phyloP scores from a whole-genome alignment of 495 filamentous ascomycete species.

The Talaromyces thailandensis region DNA sequence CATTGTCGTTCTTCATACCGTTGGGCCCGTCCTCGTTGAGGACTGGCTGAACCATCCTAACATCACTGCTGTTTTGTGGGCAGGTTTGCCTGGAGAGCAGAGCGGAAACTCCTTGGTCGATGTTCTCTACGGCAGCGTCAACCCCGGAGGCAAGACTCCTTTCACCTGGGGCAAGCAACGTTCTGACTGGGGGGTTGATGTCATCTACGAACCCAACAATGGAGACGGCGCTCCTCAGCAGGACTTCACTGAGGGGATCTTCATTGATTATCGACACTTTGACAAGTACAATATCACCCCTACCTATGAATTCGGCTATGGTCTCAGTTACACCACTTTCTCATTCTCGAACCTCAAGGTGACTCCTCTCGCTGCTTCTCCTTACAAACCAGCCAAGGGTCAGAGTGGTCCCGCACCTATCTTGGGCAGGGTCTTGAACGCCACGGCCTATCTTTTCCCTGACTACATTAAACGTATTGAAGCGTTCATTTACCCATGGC shows the following conservation, averaged over 20 bases:
- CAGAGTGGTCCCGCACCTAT: slow-evolving; percentile 56
- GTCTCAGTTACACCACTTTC: slow-evolving; percentile 84
- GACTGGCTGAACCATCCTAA: slow-evolving; percentile 80
- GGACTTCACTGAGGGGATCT: slow-evolving; percentile 75
- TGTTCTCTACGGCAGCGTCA: slow-evolving; percentile 82
- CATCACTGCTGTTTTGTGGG: slow-evolving; percentile 89
- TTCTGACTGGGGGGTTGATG: slow-evolving; percentile 63
- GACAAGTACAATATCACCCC: slow-evolving; percentile 68
- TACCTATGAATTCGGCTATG: slow-evolving; percentile 87
- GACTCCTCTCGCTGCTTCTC: slow-evolving; percentile 37
- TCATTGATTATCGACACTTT: slow-evolving; percentile 91
- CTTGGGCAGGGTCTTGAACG: slow-evolving; percentile 57
- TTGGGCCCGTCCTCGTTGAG: slow-evolving; percentile 69
- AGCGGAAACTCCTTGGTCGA: slow-evolving; percentile 86
- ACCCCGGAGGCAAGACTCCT: slow-evolving; percentile 75
- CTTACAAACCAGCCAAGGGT: slow-evolving; percentile 62
- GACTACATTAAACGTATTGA: slow-evolving; percentile 44
- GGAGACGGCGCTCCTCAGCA: slow-evolving; percentile 63
- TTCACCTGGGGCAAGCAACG: slow-evolving; percentile 78
- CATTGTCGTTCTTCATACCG: slow-evolving; percentile 83
- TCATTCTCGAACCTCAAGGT: slow-evolving; percentile 67
- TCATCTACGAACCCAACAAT: slow-evolving; percentile 70
- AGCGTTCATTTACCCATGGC: slow-evolving; percentile 80
- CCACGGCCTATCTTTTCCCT: slow-evolving; percentile 70
- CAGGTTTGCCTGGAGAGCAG: slow-evolving; percentile 87